Evolutionary conservation across 257 asterid genomes (phyloP), one percentile per base, ranked within the genome.

Genomic region (Solanum etuberosum): DNA sequence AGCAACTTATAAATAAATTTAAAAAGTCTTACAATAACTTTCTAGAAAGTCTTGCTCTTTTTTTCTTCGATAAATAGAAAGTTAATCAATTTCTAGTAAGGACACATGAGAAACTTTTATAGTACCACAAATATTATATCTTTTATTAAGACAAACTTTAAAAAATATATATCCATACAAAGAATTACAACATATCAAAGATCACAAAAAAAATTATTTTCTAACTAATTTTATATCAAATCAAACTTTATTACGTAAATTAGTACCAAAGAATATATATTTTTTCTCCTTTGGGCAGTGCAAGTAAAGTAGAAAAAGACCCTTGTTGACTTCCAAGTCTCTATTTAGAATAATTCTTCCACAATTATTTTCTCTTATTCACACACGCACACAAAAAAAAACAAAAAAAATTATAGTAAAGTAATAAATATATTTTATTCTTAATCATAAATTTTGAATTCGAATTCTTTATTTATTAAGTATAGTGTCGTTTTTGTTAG

Each of bases 361-460:
- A 13, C 37, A 67, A 25, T 27, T 27, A 35, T 13, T 67, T 27
- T 18, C 73, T 25, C 34, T 11, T 4, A 18, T 25, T 63, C 73
- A 67, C 73, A 51, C 23, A 51, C 23, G 5, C 6, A 46, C 1
- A 14, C 13, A 4, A 14, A 14, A 42, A 6, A 11, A 54, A 54
- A 40, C n/a, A 32, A 32, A 32, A 8, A 40, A 40, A 40, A 13
- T 46, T 46, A 12, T 14, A 5, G 5, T 46, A 4, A 46, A 15
- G 18, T 46, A 42, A 46, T 46, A 4, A 46, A 7, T 54, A 54
- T 3, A 2, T 51, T 16, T 16, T 2, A 1, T 61, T 61, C 0
- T 0, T 61, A 61, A 10, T 4, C 0, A 61, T 1, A 9, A 23
- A 9, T 0, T 4, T 61, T 23, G 1, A 61, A 61, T 61, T 61